Base-by-base conservation (phyloP, 495 filamentous ascomycete genomes). In the Eremomyces bilateralis region DNA sequence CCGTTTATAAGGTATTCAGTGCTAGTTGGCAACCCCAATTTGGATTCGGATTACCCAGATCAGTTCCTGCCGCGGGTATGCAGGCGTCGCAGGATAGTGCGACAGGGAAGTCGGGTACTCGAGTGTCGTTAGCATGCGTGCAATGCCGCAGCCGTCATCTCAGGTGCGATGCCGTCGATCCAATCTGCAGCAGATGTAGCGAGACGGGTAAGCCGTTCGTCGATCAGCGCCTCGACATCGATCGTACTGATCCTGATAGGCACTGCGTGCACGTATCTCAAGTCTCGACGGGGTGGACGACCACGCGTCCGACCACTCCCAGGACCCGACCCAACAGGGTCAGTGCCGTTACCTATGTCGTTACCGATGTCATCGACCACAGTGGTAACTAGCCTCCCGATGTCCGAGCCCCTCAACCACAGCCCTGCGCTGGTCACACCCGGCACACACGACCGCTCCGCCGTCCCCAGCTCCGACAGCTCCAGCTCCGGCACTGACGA, bases 191-290 rank as follows among this genome's bases (percentile, higher is more conserved):
- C 10, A 33, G 42, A n/a, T 44, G 42, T 22, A 16, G 24, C 5
- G 21, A 20, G 1, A 33, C 34, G 15, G 38, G 30, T n/a, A n/a
- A n/a, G n/a, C n/a, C n/a, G n/a, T n/a, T n/a, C n/a, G n/a, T n/a
- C n/a, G n/a, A n/a, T n/a, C n/a, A n/a, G n/a, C n/a, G n/a, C n/a
- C n/a, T n/a, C n/a, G n/a, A n/a, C n/a, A n/a, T n/a, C n/a, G n/a
- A n/a, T n/a, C n/a, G n/a, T n/a, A n/a, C n/a, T n/a, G n/a, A n/a
- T n/a, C n/a, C n/a, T n/a, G n/a, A n/a, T n/a, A n/a, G n/a, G n/a
- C 13, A 44, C 27, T 13, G 13, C 33, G 17, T 44, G 42, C 31
- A 34, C 35, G 20, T 44, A 44, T 24, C 37, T 36, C 15, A 44
- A 41, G 24, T 44, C 42, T 3, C 37, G 42, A 18, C 33, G 42